These are phyloP conservation scores for Punica granatum DNA, from an alignment of 345 rosid genomes.

Conservation along the genomic window DNA sequence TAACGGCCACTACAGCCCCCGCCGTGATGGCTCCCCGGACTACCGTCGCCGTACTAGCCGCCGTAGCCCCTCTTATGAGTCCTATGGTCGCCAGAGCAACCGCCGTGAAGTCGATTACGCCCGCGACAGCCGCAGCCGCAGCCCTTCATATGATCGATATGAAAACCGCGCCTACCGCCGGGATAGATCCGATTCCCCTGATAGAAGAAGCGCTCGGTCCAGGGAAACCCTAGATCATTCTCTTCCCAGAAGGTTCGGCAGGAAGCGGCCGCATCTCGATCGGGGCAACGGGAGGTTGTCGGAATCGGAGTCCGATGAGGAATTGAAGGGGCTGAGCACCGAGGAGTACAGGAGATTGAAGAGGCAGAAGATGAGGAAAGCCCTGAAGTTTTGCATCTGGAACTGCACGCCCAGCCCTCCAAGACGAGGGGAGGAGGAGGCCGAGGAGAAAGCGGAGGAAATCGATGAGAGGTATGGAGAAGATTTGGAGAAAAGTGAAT, in stretches of 20 bases:
- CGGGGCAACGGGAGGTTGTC: slow-evolving; percentile 36
- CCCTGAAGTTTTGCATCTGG: slow-evolving; percentile 54
- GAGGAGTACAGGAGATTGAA: slow-evolving; percentile 81
- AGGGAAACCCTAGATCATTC: slow-evolving; percentile 22
- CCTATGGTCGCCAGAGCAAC: slow-evolving; percentile 15
- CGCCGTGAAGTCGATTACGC: slow-evolving; percentile 8
- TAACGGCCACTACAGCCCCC: slow-evolving; percentile 20
- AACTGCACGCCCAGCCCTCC: slow-evolving; percentile 75
- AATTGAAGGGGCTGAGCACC: slow-evolving; percentile 61
- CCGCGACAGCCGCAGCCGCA: slow-evolving; percentile 11
- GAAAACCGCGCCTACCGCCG: slow-evolving; percentile 14
- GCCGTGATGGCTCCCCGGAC: slow-evolving; percentile 19
- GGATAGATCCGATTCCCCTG: slow-evolving; percentile 13
- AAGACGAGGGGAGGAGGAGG: slow-evolving; percentile 34
- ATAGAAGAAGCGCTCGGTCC: slow-evolving; percentile 8
- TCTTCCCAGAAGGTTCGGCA: slow-evolving; percentile 55
- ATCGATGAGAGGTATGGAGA: slow-evolving; percentile 26
- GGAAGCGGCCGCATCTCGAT: slow-evolving; percentile 35
- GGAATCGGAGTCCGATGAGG: slow-evolving; percentile 85
- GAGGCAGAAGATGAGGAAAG: slow-evolving; percentile 83
- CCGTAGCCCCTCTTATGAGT: slow-evolving; percentile 25
- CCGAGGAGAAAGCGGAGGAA: slow-evolving; percentile 19
- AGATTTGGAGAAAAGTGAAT: slow-evolving; percentile 26
- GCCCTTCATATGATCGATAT: slow-evolving; percentile 13
- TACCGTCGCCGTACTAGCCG: slow-evolving; percentile 15